Conservation (phyloP, 2,329 filamentous ascomycete genomes). For the Penicillium digitatum region DNA sequence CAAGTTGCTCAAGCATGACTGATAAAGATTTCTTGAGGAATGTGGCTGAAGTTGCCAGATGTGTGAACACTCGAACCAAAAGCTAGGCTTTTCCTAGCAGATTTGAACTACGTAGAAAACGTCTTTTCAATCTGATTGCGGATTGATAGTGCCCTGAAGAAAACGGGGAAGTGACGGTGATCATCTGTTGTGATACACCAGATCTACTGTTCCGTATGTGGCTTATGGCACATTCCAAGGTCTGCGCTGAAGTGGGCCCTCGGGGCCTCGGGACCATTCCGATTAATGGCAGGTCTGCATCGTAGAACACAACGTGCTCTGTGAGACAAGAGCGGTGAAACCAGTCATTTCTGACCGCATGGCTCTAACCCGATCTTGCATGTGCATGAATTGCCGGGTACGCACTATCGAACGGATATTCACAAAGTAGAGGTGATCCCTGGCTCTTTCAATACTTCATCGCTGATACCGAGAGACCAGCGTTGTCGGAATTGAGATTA, state of each 20-base stretch:
- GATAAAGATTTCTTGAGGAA: background rate
- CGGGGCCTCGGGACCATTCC: background rate
- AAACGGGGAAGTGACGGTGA: background rate
- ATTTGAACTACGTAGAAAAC: background rate
- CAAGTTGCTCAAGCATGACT: background rate
- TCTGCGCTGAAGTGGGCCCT: background rate
- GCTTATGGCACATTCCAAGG: background rate
- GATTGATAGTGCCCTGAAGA: background rate
- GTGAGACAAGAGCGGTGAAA: background rate
- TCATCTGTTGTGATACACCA: background rate
- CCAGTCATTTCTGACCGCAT: background rate
- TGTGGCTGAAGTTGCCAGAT: background rate
- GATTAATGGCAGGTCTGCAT: background rate
- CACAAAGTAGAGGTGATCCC: background rate
- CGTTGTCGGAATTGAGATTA: background rate
- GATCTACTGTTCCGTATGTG: background rate
- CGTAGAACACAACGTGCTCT: background rate
- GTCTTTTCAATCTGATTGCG: background rate
- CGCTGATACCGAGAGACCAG: background rate
- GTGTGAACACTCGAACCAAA: background rate
- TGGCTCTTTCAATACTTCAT: background rate
- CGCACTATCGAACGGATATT: background rate
- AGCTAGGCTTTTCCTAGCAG: background rate
- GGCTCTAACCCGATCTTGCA: background rate
- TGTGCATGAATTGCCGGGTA: background rate